Percentiles rank a stretch among this genome's conserved stretches.
phyloP scores from a whole-genome alignment of 352 stramenopile species.

The Thraustochytrium sp. region DNA sequence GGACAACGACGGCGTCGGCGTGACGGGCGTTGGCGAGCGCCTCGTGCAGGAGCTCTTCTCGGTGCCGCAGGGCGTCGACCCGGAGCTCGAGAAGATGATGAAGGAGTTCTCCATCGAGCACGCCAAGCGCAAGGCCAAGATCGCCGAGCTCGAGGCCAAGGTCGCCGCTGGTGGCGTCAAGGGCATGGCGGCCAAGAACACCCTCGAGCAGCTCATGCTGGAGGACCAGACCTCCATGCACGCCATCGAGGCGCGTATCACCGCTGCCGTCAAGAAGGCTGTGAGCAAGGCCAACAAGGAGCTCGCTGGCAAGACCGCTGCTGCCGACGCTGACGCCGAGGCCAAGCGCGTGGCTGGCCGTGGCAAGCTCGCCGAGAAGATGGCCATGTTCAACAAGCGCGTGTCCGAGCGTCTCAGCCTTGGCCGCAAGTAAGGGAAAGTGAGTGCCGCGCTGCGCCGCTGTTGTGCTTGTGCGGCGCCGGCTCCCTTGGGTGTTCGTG shows the following conservation, averaged over 20 bases:
- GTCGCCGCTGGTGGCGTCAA: constrained; percentile 14
- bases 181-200: constrained; percentile 38
- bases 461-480: no score
- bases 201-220: constrained; percentile 2
- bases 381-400: constrained; percentile 15
- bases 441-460: no score
- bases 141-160: constrained; percentile 26
- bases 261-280: constrained; percentile 39
- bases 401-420: constrained; percentile 32
- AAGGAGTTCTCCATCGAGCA: constrained; percentile 43
- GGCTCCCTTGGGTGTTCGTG: no score
- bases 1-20: constrained; percentile 45
- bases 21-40: constrained; percentile 44
- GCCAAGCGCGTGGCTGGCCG: background rate
- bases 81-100: constrained; percentile 45
- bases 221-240: constrained; percentile 16
- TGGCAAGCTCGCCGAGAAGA: constrained; percentile 23
- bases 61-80: constrained; percentile 43
- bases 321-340: background rate
- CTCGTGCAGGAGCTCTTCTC: constrained; percentile 50
- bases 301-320: background rate
- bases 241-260: constrained; percentile 33
- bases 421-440: background rate
- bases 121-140: constrained; percentile 40
- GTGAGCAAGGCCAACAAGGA: constrained; percentile 28